Percentiles rank a stretch among this genome's conserved stretches.
Conservation (phyloP, 225 moss, liverwort and hornwort species). For the Antitrichia curtipendula region DNA sequence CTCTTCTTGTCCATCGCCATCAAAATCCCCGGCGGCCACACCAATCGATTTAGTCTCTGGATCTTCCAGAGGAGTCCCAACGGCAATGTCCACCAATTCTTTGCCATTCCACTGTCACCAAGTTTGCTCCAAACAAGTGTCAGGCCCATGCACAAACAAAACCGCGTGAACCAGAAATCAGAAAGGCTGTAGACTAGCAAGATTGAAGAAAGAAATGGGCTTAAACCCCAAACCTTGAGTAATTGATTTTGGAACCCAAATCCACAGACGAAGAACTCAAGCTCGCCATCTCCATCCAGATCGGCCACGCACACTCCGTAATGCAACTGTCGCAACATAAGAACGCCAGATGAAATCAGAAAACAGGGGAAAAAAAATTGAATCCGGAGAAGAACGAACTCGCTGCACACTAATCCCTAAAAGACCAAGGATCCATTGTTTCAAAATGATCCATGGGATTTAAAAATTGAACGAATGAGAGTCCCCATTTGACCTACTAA, state of each 20-base stretch:
- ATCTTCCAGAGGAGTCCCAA: conserved; percentile 64
- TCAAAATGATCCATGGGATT: neutral
- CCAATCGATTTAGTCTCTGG: conserved; percentile 79
- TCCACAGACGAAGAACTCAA: conserved; percentile 80
- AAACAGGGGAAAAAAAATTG: neutral
- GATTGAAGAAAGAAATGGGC: neutral
- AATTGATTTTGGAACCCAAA: conserved; percentile 70
- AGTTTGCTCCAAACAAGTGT: neutral
- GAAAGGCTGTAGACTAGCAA: neutral
- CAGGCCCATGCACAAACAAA: neutral
- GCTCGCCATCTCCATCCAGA: conserved; percentile 69
- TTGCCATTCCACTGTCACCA: conserved; percentile 74
- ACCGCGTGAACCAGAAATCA: neutral
- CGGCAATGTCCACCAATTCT: conserved; percentile 61
- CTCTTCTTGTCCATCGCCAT: conserved; percentile 87
- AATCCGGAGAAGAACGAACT: neutral
- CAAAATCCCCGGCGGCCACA: conserved; percentile 81
- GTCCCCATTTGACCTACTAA: neutral
- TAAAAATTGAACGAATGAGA: neutral
- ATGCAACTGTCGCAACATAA: conserved; percentile 38
- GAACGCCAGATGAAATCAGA: neutral
- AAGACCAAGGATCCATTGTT: neutral
- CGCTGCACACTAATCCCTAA: neutral
- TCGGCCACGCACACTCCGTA: conserved; percentile 90
- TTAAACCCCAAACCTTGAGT: conserved; percentile 40